Percentiles rank a stretch among this genome's conserved stretches.
These are phyloP conservation scores for Exophiala sp. DNA, from an alignment of 2,329 filamentous ascomycete species.

Conservation along the genomic window DNA sequence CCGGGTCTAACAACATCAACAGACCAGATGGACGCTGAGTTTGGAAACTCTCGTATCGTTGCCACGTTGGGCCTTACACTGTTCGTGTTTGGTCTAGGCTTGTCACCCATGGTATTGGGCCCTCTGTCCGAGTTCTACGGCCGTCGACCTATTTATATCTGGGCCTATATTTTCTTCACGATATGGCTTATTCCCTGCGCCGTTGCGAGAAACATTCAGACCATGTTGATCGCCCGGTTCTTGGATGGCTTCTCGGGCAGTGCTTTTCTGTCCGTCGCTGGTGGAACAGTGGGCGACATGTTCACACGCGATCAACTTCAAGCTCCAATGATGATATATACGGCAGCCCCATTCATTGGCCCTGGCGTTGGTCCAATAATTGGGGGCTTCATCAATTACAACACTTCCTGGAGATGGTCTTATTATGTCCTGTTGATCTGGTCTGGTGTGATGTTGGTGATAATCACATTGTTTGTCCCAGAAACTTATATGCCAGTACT, in stretches of 20 bases:
- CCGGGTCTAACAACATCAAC: constrained; percentile 1
- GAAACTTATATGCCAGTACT: constrained; percentile 77
- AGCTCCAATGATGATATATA: constrained; percentile 73
- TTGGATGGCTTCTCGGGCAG: constrained; percentile 53
- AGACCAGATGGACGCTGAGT: constrained; percentile 69
- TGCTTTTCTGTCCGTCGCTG: constrained; percentile 67
- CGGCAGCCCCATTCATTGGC: constrained; percentile 62
- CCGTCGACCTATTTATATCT: constrained; percentile 73
- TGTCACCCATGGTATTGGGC: constrained; percentile 61
- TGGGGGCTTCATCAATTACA: constrained; percentile 63
- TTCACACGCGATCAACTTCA: constrained; percentile 64
- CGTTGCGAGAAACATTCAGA: constrained; percentile 75
- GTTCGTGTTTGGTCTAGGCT: constrained; percentile 73
- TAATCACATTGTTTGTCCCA: constrained; percentile 67
- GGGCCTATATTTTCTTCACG: constrained; percentile 69
- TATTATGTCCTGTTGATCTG: constrained; percentile 77
- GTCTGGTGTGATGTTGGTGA: constrained; percentile 56
- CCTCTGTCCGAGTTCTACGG: constrained; percentile 77
- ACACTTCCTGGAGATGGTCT: constrained; percentile 68
- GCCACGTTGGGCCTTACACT: constrained; percentile 77
- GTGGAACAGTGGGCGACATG: constrained; percentile 69
- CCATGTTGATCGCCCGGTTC: constrained; percentile 74
- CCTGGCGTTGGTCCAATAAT: constrained; percentile 31
- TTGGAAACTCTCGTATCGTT: constrained; percentile 66
- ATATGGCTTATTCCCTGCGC: constrained; percentile 80